These are phyloP conservation scores for Laetiporus sulphureus DNA, from an alignment of 1,284 basidiomycete genomes.

Conservation along the genomic window DNA sequence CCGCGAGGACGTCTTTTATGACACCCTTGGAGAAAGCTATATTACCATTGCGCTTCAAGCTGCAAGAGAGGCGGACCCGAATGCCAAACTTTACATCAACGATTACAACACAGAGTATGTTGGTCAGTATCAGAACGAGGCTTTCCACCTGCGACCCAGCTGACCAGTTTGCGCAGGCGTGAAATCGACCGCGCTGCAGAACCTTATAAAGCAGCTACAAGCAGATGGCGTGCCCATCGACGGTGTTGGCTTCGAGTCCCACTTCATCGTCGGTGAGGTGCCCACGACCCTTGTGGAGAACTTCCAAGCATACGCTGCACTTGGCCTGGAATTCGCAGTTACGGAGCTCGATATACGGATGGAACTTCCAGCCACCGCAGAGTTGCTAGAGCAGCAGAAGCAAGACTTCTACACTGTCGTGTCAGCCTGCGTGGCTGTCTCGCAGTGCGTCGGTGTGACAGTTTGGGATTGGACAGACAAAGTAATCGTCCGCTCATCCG, in stretches of 20 bases:
- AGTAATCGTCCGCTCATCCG: constrained; percentile 5
- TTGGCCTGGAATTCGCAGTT: constrained; percentile 49
- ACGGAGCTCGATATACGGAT: constrained; percentile 52
- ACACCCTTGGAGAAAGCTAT: constrained; percentile 36
- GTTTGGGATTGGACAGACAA: constrained; percentile 47
- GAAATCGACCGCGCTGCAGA: constrained; percentile 39
- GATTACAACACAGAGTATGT: constrained; percentile 39
- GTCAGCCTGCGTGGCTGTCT: constrained; percentile 35
- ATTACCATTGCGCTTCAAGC: constrained; percentile 37
- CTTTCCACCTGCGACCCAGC: too few species aligned
- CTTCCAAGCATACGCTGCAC: constrained; percentile 37
- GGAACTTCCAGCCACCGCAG: constrained; percentile 40
- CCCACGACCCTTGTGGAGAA: constrained; percentile 33
- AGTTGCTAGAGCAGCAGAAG: constrained; percentile 41
- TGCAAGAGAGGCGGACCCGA: constrained; percentile 39
- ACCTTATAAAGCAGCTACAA: constrained; percentile 38
- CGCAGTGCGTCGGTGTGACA: constrained; percentile 39
- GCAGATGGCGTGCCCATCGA: constrained; percentile 37
- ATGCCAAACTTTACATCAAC: constrained; percentile 39
- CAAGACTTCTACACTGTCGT: constrained; percentile 41
- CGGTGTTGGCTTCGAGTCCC: constrained; percentile 43
- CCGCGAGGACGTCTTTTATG: constrained; percentile 40
- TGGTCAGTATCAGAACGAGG: constrained; percentile 9
- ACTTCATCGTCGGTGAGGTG: constrained; percentile 44
- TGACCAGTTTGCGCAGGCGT: constrained; percentile 25